Percentiles rank a stretch among this genome's conserved stretches.
These are phyloP conservation scores for Candida stauntonica DNA, from an alignment of 805 yeast species.

Conservation along the genomic window DNA sequence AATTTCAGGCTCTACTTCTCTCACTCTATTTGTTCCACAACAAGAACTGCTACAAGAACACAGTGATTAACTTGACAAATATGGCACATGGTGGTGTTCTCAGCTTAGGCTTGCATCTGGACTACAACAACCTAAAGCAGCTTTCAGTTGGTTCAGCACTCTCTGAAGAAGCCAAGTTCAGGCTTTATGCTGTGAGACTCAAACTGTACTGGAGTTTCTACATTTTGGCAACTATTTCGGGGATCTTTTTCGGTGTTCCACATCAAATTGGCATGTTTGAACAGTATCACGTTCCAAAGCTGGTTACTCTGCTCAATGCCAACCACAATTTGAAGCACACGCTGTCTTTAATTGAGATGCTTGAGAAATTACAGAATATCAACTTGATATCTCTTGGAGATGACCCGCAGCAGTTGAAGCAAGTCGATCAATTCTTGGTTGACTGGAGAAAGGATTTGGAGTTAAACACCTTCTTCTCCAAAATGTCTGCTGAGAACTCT, in stretches of 20 bases:
- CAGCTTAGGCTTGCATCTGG: constrained; percentile 27
- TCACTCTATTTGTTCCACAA: constrained; percentile 25
- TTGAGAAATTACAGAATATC: constrained; percentile 20
- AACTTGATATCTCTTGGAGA: constrained; percentile 17
- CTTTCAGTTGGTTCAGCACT: constrained; percentile 14
- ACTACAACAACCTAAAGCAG: constrained; percentile 22
- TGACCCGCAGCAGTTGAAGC: constrained; percentile 20
- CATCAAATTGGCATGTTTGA: constrained; percentile 22
- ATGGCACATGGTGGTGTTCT: constrained; percentile 20
- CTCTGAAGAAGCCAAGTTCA: constrained; percentile 14
- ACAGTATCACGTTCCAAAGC: constrained; percentile 29
- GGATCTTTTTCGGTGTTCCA: constrained; percentile 23
- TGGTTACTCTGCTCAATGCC: constrained; percentile 32
- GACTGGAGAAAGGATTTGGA: constrained; percentile 17
- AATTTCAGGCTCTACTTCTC: constrained; percentile 23
- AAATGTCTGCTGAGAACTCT: constrained; percentile 13
- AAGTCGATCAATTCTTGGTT: constrained; percentile 12
- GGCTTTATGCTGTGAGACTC: constrained; percentile 27
- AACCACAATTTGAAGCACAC: constrained; percentile 33
- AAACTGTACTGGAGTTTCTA: constrained; percentile 42
- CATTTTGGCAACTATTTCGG: constrained; percentile 27
- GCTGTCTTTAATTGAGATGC: constrained; percentile 29
- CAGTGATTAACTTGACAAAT: constrained; percentile 22
- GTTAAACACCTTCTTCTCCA: constrained; percentile 12
- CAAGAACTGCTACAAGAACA: constrained; percentile 25